Percentiles rank a stretch among this genome's conserved stretches.
Evolutionary conservation across 202 grass and related monocot genomes (phyloP).

Genomic region (Eragrostis tef): DNA sequence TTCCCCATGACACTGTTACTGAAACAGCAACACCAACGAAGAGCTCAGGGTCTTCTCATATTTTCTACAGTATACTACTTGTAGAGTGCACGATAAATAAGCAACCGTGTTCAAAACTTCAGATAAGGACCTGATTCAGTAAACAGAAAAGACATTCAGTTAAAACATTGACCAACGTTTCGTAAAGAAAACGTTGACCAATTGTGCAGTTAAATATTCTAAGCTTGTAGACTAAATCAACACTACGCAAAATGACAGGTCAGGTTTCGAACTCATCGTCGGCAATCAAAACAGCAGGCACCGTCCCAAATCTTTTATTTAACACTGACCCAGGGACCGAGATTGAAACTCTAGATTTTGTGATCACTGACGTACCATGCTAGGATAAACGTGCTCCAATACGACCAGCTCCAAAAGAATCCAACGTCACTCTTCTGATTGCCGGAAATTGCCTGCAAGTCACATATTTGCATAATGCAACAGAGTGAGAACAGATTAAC

Average conservation of each 20-base stretch:
- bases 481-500: neutral
- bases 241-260: slow-evolving; percentile 32
- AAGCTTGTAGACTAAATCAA: slow-evolving; percentile 7
- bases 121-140: slow-evolving; percentile 14
- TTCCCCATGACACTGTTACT: neutral
- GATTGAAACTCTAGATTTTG: neutral
- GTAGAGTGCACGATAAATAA: neutral
- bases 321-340: neutral
- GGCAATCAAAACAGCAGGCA: neutral
- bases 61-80: slow-evolving; percentile 16
- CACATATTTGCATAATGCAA: slow-evolving; percentile 3
- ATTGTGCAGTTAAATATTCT: neutral
- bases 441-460: slow-evolving; percentile 67
- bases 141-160: neutral
- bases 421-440: slow-evolving; percentile 69
- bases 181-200: slow-evolving; percentile 12
- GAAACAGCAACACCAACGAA: neutral
- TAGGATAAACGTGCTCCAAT: slow-evolving; percentile 93
- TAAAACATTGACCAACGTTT: slow-evolving; percentile 11
- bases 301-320: neutral
- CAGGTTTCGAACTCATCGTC: slow-evolving; percentile 29
- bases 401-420: slow-evolving; percentile 96
- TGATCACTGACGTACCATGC: slow-evolving; percentile 60
- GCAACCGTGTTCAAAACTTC: neutral
- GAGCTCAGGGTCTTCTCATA: neutral